phyloP scores from a whole-genome alignment of 495 filamentous ascomycete species.

The Xylaria telfairii region DNA sequence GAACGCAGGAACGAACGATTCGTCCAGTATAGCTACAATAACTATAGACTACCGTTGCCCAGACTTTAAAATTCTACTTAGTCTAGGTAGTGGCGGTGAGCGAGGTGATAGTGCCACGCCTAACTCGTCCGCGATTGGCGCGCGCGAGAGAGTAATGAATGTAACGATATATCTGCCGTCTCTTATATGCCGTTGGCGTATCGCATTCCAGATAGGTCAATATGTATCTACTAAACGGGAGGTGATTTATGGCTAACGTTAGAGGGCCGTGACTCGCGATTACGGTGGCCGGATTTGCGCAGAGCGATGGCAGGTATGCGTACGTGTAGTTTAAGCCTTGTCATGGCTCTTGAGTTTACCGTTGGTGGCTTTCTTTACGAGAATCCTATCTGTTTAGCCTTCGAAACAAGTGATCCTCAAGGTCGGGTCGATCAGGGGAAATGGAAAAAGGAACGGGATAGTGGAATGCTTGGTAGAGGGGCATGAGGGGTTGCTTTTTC shows the following conservation, averaged over 20 bases:
- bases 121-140: not conserved
- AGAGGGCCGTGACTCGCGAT: not conserved
- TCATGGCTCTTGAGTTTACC: not conserved
- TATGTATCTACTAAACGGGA: conserved; percentile 3
- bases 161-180: not conserved
- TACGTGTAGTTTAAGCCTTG: not conserved
- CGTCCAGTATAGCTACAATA: not conserved
- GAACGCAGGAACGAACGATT: conserved; percentile 19
- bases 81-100: conserved; percentile 17
- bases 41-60: not conserved
- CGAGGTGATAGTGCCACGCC: not conserved
- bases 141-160: not conserved
- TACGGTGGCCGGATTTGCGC: conserved; percentile 2
- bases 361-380: not conserved
- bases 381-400: conserved; percentile 1
- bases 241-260: not conserved
- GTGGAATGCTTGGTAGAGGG: not conserved
- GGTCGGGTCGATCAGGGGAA: conserved; percentile 11
- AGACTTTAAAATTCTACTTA: not conserved
- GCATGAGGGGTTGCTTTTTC: conserved; percentile 7
- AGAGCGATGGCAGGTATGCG: not conserved
- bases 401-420: not conserved
- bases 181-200: not conserved
- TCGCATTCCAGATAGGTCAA: not conserved
- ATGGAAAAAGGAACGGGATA: not conserved